Conservation (phyloP, 2,329 filamentous ascomycete species). For the Hymenoscyphus albidus region DNA sequence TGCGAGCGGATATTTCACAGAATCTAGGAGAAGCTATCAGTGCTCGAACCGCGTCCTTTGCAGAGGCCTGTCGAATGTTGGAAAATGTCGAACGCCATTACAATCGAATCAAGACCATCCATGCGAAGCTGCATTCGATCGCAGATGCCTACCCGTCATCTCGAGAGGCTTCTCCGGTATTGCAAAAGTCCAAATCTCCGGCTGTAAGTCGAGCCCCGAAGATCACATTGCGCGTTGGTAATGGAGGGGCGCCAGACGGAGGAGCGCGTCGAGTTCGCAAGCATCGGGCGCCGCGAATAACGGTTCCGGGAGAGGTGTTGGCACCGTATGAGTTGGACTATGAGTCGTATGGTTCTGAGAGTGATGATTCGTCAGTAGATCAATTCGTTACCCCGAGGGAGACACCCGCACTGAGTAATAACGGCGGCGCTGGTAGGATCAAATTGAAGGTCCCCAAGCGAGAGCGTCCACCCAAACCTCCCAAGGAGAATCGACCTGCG, state of each 20-base stretch:
- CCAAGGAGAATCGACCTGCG: conserved; percentile 31
- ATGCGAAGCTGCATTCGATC: conserved; percentile 57
- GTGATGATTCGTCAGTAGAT: conserved; percentile 28
- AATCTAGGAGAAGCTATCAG: conserved; percentile 51
- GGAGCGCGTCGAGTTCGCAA: conserved; percentile 24
- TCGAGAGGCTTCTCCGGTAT: conserved; percentile 46
- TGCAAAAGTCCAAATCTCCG: conserved; percentile 47
- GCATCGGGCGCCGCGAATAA: conserved; percentile 51
- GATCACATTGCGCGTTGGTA: conserved; percentile 42
- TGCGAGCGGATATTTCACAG: conserved; percentile 59
- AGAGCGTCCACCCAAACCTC: conserved; percentile 27
- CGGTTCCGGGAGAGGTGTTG: conserved; percentile 62
- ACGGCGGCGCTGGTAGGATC: conserved; percentile 22
- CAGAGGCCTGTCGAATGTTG: conserved; percentile 60
- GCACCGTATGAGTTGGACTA: conserved; percentile 63
- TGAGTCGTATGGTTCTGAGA: conserved; percentile 46
- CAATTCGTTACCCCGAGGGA: conserved; percentile 35
- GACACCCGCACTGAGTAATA: conserved; percentile 24
- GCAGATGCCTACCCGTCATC: conserved; percentile 54
- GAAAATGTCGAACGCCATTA: conserved; percentile 62
- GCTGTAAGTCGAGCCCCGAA: conserved; percentile 48
- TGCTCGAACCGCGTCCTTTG: conserved; percentile 55
- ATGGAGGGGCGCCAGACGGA: conserved; percentile 37
- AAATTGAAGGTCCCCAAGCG: conserved; percentile 31
- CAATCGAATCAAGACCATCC: conserved; percentile 54